Evolutionary conservation across 169 alveolate species (phyloP), one percentile per base, ranked within the genome.

Genomic region (Cryptosporidium meleagridis): DNA sequence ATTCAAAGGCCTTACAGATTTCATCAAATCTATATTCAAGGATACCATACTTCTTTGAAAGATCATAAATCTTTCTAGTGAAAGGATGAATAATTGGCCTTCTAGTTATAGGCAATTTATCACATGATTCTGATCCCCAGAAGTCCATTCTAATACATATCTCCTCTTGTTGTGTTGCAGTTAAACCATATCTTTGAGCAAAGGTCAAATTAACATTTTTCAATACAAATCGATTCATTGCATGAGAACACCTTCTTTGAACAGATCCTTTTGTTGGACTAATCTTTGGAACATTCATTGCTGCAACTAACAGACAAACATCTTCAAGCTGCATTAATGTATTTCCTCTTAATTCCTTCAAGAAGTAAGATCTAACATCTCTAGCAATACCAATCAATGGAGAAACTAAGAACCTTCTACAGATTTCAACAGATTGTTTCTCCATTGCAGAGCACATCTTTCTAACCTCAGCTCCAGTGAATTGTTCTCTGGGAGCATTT

Each of bases 301-400:
- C 89, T 9, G 89, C 73, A 7, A 80, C 75, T 18, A 80, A 51
- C 2, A 80, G 52, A 65, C 89, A 80, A 1, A 80, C 48, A 39
- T 80, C 89, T 9, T 80, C 89, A 26, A 80, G 45, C 29, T 62
- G 89, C 89, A 80, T 80, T 7, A 80, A 39, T 23, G 89, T 41
- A 65, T 29, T 65, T 5, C 80, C 75, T 26, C 45, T 59, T 18
- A 61, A 26, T 55, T 80, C 89, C 31, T 58, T 80, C 18, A 80
- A 39, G 75, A 80, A 80, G 52, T 80, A 80, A 14, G 89, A 80
- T 10, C 89, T 61, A 16, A 80, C 68, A 31, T 80, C 89, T 59
- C 89, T 80, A 18, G 89, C 89, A 48, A 80, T 33, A 12, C 89
- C 89, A 80, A 80, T 80, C 23, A 80, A 58, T 18, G 89, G 89